Conservation (phyloP, 768 basidiomycete species). For the Lactarius hatsudake region DNA sequence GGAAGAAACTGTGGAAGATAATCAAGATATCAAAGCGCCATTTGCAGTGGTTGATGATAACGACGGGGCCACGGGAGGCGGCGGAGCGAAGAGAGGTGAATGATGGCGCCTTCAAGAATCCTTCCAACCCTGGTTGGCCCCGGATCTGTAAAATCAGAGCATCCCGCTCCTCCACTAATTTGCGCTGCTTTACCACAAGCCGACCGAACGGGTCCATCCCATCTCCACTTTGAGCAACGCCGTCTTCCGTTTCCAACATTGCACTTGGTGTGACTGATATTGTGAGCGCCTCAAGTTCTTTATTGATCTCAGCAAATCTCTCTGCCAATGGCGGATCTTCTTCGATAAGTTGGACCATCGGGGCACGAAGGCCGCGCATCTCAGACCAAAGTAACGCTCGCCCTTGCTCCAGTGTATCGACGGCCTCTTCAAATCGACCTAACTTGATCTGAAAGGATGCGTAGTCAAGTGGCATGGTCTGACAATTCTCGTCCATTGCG, state of each 20-base stretch:
- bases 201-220: background rate
- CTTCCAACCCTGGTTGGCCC: background rate
- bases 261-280: too few species aligned
- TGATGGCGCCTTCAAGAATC: background rate
- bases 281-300: background rate
- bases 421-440: slow-evolving; percentile 1
- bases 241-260: background rate
- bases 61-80: too few species aligned
- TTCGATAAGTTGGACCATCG: background rate
- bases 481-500: background rate
- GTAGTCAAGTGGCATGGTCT: background rate
- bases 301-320: background rate
- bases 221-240: background rate
- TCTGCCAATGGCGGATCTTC: background rate
- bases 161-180: slow-evolving; percentile 4
- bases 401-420: slow-evolving; percentile 16
- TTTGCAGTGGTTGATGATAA: too few species aligned
- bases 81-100: too few species aligned
- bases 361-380: slow-evolving; percentile 3
- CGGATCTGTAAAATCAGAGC: background rate
- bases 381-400: slow-evolving; percentile 8
- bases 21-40: too few species aligned
- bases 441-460: slow-evolving; percentile 8
- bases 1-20: too few species aligned
- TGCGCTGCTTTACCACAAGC: background rate